These are phyloP conservation scores for Tulasnella sp. DNA, from an alignment of 768 basidiomycete genomes.

Conservation along the genomic window DNA sequence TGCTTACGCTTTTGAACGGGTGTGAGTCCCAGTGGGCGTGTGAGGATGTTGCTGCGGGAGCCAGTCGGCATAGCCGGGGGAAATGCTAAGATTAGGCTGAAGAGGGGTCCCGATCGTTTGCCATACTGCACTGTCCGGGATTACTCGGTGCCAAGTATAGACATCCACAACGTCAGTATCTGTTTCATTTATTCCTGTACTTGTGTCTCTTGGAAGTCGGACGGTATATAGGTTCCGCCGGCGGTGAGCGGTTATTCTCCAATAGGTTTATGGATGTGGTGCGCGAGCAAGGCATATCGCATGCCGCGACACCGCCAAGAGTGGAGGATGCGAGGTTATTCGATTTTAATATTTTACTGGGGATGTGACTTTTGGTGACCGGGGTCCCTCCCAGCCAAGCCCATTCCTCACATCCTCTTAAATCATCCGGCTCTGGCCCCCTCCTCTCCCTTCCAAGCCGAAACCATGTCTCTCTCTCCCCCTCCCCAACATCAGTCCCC, in stretches of 20 bases:
- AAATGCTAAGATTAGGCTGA: neutral
- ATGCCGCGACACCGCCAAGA: neutral
- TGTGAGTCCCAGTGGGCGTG: too few species aligned
- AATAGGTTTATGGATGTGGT: neutral
- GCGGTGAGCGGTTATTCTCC: too few species aligned
- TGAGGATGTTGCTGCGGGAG: neutral
- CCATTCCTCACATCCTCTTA: neutral
- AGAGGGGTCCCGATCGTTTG: neutral
- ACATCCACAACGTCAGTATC: neutral
- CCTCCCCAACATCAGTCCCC: neutral
- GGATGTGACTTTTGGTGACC: neutral
- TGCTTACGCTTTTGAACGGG: too few species aligned
- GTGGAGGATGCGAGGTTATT: neutral
- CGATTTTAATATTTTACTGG: neutral
- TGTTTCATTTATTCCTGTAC: too few species aligned
- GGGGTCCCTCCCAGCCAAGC: neutral
- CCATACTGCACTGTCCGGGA: neutral
- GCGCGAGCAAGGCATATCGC: neutral
- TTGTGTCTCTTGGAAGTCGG: too few species aligned
- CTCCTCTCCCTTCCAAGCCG: neutral
- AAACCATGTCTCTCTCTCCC: slow-evolving; percentile 2
- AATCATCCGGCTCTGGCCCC: neutral
- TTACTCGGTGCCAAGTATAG: neutral
- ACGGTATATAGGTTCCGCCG: too few species aligned
- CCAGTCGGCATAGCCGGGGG: neutral